Conservation (phyloP, 1,284 basidiomycete species). For the Trametes hirsuta region DNA sequence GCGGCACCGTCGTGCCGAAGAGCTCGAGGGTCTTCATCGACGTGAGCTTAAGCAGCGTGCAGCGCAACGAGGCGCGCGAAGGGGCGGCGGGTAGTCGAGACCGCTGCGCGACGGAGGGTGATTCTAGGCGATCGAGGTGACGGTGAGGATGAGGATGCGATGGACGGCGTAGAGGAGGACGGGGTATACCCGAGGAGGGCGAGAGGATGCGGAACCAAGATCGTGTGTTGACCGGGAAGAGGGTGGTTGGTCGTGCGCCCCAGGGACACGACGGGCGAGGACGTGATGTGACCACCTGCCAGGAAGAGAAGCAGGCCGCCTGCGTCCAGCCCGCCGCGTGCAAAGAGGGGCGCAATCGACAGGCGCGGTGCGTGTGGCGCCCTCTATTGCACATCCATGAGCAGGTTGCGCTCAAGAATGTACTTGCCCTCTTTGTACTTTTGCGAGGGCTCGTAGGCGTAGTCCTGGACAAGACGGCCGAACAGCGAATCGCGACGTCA, state of each 20-base stretch:
- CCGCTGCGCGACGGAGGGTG: background rate
- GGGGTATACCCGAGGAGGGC: constrained; percentile 4
- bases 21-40: background rate
- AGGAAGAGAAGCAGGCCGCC: background rate
- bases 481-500: constrained; percentile 4
- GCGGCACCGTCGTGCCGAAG: background rate
- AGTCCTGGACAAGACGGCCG: constrained; percentile 60
- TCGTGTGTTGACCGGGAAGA: constrained; percentile 21
- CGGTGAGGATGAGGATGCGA: background rate
- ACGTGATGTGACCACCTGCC: constrained; percentile 10
- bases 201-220: constrained; percentile 21
- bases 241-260: constrained; percentile 16
- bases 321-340: constrained; percentile 18
- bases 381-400: constrained; percentile 75
- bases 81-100: background rate
- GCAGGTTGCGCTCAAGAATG: constrained; percentile 92
- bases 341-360: constrained; percentile 4
- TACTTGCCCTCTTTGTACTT: constrained; percentile 99
- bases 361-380: constrained; percentile 12
- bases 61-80: background rate
- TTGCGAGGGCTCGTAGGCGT: constrained; percentile 87
- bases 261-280: constrained; percentile 18
- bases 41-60: constrained; percentile 1
- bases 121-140: constrained; percentile 5
- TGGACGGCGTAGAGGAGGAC: constrained; percentile 3